Evolutionary conservation across 345 rosid genomes (phyloP).

Genomic region (Hirschfeldia incana): DNA sequence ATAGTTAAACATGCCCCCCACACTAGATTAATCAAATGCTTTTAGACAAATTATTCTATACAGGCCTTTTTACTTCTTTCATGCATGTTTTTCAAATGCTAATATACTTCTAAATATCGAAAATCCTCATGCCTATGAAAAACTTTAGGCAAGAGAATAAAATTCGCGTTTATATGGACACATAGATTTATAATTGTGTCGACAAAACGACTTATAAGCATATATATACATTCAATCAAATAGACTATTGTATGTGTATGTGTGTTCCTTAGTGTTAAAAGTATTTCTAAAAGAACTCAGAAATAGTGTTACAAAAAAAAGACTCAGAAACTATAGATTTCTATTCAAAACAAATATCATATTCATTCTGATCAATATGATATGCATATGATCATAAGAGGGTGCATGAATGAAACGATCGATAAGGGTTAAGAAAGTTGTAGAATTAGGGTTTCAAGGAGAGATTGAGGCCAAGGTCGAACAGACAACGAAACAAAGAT

Average conservation of each 20-base stretch:
- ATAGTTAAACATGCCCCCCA: background rate
- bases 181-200: background rate
- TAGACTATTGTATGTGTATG: background rate
- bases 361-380: too few relatives aligned
- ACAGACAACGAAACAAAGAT: constrained; percentile 47
- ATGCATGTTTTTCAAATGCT: background rate
- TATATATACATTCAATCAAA: background rate
- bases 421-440: background rate
- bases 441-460: constrained; percentile 7
- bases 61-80: background rate
- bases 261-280: too few relatives aligned
- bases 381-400: background rate
- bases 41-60: background rate
- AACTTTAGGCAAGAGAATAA: background rate
- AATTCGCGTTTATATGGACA: background rate
- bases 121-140: background rate
- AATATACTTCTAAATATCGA: background rate
- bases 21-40: background rate
- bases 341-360: background rate
- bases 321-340: background rate
- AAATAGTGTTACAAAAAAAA: too few relatives aligned
- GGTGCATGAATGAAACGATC: background rate
- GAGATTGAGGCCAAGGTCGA: constrained; percentile 37
- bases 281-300: background rate
- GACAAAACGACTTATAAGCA: background rate